These are phyloP conservation scores for Staphylotrichum longicolle DNA, from an alignment of 495 filamentous ascomycete species.

Conservation along the genomic window DNA sequence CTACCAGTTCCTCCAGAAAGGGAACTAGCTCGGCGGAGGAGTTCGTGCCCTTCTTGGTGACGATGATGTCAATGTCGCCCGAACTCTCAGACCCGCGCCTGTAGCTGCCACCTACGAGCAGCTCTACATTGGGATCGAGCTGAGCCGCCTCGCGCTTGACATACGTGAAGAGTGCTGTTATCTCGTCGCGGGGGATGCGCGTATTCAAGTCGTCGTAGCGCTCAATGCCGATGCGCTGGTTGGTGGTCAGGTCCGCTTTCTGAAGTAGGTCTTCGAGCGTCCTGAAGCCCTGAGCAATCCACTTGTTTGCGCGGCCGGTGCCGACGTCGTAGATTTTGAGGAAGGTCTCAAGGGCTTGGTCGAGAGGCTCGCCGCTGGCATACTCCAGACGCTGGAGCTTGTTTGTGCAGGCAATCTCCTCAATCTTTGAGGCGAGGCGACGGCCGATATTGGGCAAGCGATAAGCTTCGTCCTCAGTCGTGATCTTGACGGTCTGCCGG, in stretches of 20 bases:
- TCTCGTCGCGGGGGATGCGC: constrained; percentile 79
- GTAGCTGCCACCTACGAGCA: constrained; percentile 81
- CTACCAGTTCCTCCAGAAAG: constrained; percentile 67
- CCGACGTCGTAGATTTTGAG: constrained; percentile 80
- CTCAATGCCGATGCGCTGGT: constrained; percentile 76
- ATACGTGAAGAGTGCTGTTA: constrained; percentile 64
- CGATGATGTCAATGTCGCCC: constrained; percentile 82
- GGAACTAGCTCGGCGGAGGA: constrained; percentile 59
- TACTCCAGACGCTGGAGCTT: constrained; percentile 69
- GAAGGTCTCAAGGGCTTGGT: constrained; percentile 64
- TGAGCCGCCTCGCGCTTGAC: constrained; percentile 60
- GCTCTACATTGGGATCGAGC: constrained; percentile 59
- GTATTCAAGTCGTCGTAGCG: constrained; percentile 79
- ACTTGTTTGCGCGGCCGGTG: constrained; percentile 63
- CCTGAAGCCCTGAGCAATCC: constrained; percentile 74
- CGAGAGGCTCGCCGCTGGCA: constrained; percentile 60
- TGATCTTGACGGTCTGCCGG: constrained; percentile 63
- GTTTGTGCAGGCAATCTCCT: constrained; percentile 81
- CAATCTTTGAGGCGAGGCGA: constrained; percentile 81
- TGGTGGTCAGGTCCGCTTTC: constrained; percentile 64
- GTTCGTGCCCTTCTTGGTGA: constrained; percentile 66
- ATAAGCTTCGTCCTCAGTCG: constrained; percentile 65
- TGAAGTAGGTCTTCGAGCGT: constrained; percentile 69
- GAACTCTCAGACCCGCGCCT: constrained; percentile 71
- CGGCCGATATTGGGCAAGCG: constrained; percentile 68